Evolutionary conservation across 1,284 basidiomycete genomes (phyloP).

Genomic region (Sphaerobolus stellatus): DNA sequence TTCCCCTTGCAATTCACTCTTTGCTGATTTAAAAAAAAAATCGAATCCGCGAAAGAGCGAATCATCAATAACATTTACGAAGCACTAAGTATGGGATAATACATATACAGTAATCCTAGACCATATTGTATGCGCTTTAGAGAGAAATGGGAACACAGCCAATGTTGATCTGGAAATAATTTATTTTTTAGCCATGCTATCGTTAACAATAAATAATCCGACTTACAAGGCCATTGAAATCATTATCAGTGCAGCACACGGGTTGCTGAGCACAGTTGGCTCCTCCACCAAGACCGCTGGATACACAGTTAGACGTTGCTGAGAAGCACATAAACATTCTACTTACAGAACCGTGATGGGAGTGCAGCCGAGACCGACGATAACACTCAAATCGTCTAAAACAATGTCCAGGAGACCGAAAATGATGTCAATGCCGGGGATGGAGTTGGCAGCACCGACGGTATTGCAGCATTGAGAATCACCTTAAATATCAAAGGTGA

Average conservation of each 20-base stretch:
- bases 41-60: too few relatives aligned
- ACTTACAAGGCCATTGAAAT: slow-evolving; percentile 7
- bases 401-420: slow-evolving; percentile 1
- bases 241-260: slow-evolving; percentile 4
- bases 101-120: too few relatives aligned
- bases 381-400: neutral
- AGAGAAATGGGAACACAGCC: neutral
- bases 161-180: neutral
- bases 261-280: neutral
- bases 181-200: neutral
- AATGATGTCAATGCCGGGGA: neutral
- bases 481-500: neutral
- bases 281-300: neutral
- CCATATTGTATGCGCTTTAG: neutral
- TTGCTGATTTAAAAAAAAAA: too few relatives aligned
- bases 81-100: too few relatives aligned
- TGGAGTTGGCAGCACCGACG: neutral
- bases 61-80: too few relatives aligned
- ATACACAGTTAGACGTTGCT: neutral
- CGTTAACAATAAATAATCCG: neutral
- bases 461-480: neutral
- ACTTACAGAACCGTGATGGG: neutral
- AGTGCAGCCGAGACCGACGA: neutral
- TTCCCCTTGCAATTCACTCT: too few relatives aligned
- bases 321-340: neutral